Evolutionary conservation across 805 yeast genomes (phyloP).

Genomic region (Teunomyces panamensis): DNA sequence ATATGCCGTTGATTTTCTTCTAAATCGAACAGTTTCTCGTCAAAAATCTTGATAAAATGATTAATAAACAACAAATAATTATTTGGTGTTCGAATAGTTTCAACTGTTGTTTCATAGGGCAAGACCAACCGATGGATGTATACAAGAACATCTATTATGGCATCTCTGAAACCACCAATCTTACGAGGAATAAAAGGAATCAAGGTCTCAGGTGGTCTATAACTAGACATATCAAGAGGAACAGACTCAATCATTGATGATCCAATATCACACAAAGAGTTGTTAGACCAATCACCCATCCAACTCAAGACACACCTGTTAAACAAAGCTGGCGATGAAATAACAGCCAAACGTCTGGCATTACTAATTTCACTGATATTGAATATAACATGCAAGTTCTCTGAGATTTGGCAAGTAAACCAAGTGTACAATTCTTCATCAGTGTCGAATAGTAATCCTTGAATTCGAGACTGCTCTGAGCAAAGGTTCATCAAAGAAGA

Average conservation of each 20-base stretch:
- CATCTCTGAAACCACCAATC: conserved; percentile 34
- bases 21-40: conserved; percentile 43
- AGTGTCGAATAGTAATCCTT: conserved; percentile 63
- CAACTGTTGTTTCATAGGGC: conserved; percentile 10
- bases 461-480: conserved; percentile 51
- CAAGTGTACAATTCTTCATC: conserved; percentile 69
- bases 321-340: conserved; percentile 83
- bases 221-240: conserved; percentile 53
- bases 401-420: conserved; percentile 67
- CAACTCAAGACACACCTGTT: conserved; percentile 86
- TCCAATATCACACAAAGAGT: conserved; percentile 52
- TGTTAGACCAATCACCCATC: conserved; percentile 80
- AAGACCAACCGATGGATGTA: conserved; percentile 37
- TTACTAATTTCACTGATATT: conserved; percentile 52
- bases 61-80: conserved; percentile 50
- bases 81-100: conserved; percentile 44
- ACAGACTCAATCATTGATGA: conserved; percentile 34
- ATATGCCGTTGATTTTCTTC: conserved; percentile 72
- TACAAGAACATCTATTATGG: conserved; percentile 46
- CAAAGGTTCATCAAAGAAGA: conserved; percentile 52
- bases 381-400: conserved; percentile 79
- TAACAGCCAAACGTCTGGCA: conserved; percentile 41
- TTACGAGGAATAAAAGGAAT: conserved; percentile 10
- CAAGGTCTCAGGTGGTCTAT: conserved; percentile 28
- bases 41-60: conserved; percentile 43